Evolutionary conservation across 495 filamentous ascomycete species (phyloP).

Genomic region (Hyphodiscus hymeniophilus): DNA sequence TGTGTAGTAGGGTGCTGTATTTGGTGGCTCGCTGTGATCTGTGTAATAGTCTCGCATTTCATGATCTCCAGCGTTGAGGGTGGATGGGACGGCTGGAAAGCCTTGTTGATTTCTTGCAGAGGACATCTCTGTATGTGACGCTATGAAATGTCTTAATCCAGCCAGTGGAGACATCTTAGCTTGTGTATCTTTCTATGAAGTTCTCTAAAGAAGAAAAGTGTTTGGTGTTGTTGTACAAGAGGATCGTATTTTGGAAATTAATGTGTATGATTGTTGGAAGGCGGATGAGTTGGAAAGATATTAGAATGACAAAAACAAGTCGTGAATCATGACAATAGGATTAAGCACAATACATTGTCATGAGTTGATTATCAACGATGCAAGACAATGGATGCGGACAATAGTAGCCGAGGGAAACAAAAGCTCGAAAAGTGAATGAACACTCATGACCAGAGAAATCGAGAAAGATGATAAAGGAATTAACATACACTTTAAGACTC

Average conservation of each 20-base stretch:
- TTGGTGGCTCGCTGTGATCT: constrained; percentile 1
- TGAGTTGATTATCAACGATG: constrained; percentile 12
- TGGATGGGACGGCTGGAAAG: constrained; percentile 29
- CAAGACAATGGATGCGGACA: constrained; percentile 18
- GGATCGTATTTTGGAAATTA: neutral
- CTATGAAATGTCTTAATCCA: constrained; percentile 23
- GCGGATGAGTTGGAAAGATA: constrained; percentile 8
- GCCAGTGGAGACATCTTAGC: constrained; percentile 29
- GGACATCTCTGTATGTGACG: constrained; percentile 25
- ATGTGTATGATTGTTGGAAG: constrained; percentile 5
- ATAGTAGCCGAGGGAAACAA: constrained; percentile 9
- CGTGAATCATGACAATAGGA: constrained; percentile 19
- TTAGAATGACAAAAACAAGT: constrained; percentile 21
- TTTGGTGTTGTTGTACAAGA: neutral
- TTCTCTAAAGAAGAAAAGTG: constrained; percentile 4
- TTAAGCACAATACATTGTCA: constrained; percentile 15
- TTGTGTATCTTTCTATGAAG: constrained; percentile 11
- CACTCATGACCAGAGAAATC: constrained; percentile 1
- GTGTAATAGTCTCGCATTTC: constrained; percentile 21
- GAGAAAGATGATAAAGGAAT: constrained; percentile 3
- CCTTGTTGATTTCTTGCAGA: constrained; percentile 22
- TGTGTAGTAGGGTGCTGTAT: constrained; percentile 44
- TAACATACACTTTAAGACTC: constrained; percentile 20
- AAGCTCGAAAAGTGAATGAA: constrained; percentile 15
- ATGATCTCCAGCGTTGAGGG: constrained; percentile 22